Evolutionary conservation across 2,329 filamentous ascomycete species (phyloP), one percentile per base, ranked within the genome.

Genomic region (Penicillium frequentans): DNA sequence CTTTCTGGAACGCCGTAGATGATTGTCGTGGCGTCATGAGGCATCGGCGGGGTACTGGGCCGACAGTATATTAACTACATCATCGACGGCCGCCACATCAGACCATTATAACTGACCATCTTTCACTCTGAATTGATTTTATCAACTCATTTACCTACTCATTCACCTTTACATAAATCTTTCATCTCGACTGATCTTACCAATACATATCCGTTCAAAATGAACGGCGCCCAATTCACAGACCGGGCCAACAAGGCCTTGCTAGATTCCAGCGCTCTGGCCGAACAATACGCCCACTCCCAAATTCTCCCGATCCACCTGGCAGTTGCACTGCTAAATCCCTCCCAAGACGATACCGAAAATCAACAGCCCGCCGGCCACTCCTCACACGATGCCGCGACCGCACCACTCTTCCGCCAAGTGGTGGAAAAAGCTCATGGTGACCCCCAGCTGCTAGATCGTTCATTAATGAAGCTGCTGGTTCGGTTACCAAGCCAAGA

Each of bases 401-500:
- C 82, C 19, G 79, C 82, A 64, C 91, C 93, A n/a, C 85, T 99
- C 53, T 96, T 98, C 81, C 87, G 91, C 64, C 95, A 99, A 77
- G 93, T 97, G 56, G 83, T 99, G 60, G 93, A 99, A 77, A 87
- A 90, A 69, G 93, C 95, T 49, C 90, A 96, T 77, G 95, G 95
- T 70, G 95, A 99, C 73, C 85, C 90, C 49, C 93, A 98, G 75
- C 81, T 89, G 43, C 88, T 98, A 68, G 91, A 96, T 71, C 86
- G 95, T 68, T 83, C 91, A 13, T 84, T 99, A 68, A 98, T 98
- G 83, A 97, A 96, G 82, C 84, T 82, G 21, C 82, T 99, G 63
- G 93, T 98, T 57, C 89, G 95, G 55, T 81, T 96, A 68, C 93
- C 95, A 4, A 96, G 90, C 71, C 95, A 99, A 79, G 91, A 97